Base-by-base conservation (phyloP, 352 stramenopile species). In the Phytophthora pistaciae region DNA sequence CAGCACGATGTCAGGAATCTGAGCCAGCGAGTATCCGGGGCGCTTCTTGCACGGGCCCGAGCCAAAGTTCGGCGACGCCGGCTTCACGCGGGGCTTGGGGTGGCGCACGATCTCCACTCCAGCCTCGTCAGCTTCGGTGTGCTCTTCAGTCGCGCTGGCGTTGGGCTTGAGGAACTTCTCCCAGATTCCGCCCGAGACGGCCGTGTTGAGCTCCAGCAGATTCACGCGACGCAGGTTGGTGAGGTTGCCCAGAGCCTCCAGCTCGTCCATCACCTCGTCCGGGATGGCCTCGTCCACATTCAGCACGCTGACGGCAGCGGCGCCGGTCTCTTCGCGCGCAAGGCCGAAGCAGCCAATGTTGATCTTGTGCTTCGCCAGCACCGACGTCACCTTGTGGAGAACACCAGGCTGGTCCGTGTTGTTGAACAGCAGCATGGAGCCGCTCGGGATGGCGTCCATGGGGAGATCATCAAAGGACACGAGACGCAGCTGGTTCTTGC, bases 41-140 rank as follows among this genome's bases (percentile, higher is more conserved):
- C 97, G 95, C 84, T 99, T 99, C 81, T 99, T 99, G 91, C 97
- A 99, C 50, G 98, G 98, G 40, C 98, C 98, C 14, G 96, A 99
- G 57, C 95, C 98, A 82, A 99, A 99, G 80, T 99, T 97, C 13
- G 97, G 95, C 66, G 91, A 95, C 21, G 66, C 67, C 0, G 95
- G 95, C 75, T 93, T 94, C 8, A 83, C 71, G 18, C 74, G 57
- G 33, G 92, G 92, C 70, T 94, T 94, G 46, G 72, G 77, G 68
- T 92, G 87, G 49, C 75, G 80, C 23, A 87, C 61, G 50, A 93
- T 79, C n/a, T 85, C 74, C 50, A 82, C 78, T 25, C 68, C 68
- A 5, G 65, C 66, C 31, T 88, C 56, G 6, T 38, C 49, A 27
- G 27, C 61, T 10, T 67, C 60, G n/a, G 68, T 56, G 16, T 64